Percentiles rank a stretch among this genome's conserved stretches.
Evolutionary conservation across 805 yeast genomes (phyloP).

Genomic region (Metschnikowia matae): DNA sequence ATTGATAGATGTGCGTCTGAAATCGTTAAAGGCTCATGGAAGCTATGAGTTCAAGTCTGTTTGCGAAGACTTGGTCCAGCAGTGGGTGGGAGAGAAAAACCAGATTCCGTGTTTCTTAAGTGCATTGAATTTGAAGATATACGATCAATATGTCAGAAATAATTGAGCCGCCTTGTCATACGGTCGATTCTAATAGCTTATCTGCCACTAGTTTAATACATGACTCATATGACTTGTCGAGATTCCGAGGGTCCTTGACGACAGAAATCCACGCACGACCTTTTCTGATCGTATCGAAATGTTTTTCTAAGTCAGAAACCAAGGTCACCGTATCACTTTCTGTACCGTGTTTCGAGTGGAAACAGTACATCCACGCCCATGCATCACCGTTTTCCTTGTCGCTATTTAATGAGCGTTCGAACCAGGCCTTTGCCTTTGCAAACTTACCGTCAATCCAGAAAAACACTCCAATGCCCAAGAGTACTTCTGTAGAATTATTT

Average conservation of each 20-base stretch:
- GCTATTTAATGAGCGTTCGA: conserved; percentile 59
- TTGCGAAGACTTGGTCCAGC: conserved; percentile 50
- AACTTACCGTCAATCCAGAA: conserved; percentile 65
- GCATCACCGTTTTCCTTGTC: conserved; percentile 66
- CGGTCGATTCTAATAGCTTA: conserved; percentile 8
- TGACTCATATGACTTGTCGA: conserved; percentile 37
- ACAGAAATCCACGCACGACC: conserved; percentile 60
- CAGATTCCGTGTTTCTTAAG: conserved; percentile 78
- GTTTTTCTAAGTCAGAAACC: not conserved
- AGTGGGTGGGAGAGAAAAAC: conserved; percentile 64
- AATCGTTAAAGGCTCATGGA: conserved; percentile 52
- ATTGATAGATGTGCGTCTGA: conserved; percentile 52
- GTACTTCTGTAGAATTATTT: conserved; percentile 52
- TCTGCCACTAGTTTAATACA: conserved; percentile 33
- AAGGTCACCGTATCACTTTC: conserved; percentile 3
- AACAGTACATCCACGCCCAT: conserved; percentile 60
- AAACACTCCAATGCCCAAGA: conserved; percentile 60
- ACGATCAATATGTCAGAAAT: conserved; percentile 34
- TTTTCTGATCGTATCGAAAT: conserved; percentile 40
- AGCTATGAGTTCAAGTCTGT: conserved; percentile 32
- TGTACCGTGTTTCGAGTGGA: conserved; percentile 9
- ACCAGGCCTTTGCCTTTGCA: conserved; percentile 66
- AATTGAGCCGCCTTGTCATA: not conserved
- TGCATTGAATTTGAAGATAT: conserved; percentile 64
- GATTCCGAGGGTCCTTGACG: conserved; percentile 46